Base-by-base conservation (phyloP, 768 basidiomycete species). In the Boletus reticuloceps region DNA sequence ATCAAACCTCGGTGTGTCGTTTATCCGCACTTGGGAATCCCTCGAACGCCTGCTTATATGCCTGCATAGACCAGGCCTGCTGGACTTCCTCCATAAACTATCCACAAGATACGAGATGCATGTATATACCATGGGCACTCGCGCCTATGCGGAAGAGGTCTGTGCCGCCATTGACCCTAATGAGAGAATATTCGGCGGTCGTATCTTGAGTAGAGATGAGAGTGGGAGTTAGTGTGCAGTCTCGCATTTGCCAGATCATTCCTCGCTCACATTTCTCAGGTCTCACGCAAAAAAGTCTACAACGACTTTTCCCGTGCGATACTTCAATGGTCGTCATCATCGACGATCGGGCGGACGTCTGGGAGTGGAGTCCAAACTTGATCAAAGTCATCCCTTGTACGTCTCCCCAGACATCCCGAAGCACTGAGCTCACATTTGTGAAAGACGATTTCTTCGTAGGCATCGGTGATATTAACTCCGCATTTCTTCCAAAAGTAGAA, bases 281-380 rank as follows among this genome's bases (percentile, higher is more conserved):
- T 70, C 77, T 95, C 61, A 95, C 91, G 17, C 88, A 91, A 70
- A 99, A 99, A 74, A 92, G 86, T 66, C 72, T 99, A 22, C 86
- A 93, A 68, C 80, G 97, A 29, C 73, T 99, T 46, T 99, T 99
- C 68, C 97, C 97, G 7, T 94, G 91, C 53, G 96, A 98, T 72
- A 94, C 91, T 38, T 94, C 92, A 25, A 99, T 97, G 96, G 96
- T 98, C 2, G 96, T 98, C 61, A 91, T 99, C 63, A 98, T 99
- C 55, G 97, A 99, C 72, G 97, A 99, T 74, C 86, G 97, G 25
- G 89, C 93, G 5, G 97, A 99, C 67, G 96, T 99, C 32, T 99
- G 97, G 97, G 91, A 94, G 65, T 94, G 94, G 84, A 91, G 91
- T 65, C 94, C 95, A 3, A 98, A 99, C 72, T 79, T 99, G 38